phyloP scores from a whole-genome alignment of 1,139 yeast species.

The Pichia sp. region DNA sequence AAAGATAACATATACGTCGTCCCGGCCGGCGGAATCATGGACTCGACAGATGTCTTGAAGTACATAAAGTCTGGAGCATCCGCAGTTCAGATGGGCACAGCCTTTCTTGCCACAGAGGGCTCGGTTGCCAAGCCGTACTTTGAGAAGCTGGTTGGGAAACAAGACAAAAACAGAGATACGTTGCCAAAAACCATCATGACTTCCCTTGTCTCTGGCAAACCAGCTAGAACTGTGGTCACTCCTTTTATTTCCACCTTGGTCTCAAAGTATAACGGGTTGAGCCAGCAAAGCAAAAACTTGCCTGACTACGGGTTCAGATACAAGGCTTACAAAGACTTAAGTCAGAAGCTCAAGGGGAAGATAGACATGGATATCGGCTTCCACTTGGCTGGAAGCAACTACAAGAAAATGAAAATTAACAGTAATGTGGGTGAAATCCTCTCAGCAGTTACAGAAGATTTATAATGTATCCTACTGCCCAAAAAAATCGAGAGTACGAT shows the following conservation, averaged over 20 bases:
- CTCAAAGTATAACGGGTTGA: background rate
- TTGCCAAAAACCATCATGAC: background rate
- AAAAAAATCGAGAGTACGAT: no score
- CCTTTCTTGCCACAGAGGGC: background rate
- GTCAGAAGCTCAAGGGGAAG: background rate
- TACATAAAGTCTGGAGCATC: background rate
- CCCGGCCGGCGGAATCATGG: constrained; percentile 5
- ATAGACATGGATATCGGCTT: background rate
- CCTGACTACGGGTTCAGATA: constrained; percentile 3
- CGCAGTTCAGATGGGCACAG: constrained; percentile 1
- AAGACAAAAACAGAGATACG: background rate
- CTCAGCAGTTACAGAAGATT: background rate
- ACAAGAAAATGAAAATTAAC: background rate
- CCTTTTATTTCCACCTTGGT: constrained; percentile 1
- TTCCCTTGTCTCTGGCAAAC: constrained; percentile 1
- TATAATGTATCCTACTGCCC: background rate
- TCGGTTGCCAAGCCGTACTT: constrained; percentile 1
- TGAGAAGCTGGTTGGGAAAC: background rate
- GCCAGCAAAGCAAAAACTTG: background rate
- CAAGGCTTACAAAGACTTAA: constrained; percentile 2
- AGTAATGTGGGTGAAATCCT: background rate
- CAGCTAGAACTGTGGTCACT: constrained; percentile 1
- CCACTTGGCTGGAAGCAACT: constrained; percentile 1
- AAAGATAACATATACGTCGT: background rate
- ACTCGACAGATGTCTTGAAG: background rate